A percentile compares a stretch with the other conserved stretches of the same genome.
Evolutionary conservation across 495 filamentous ascomycete genomes (phyloP).

Genomic region (Aspergillus saccharolyticus): DNA sequence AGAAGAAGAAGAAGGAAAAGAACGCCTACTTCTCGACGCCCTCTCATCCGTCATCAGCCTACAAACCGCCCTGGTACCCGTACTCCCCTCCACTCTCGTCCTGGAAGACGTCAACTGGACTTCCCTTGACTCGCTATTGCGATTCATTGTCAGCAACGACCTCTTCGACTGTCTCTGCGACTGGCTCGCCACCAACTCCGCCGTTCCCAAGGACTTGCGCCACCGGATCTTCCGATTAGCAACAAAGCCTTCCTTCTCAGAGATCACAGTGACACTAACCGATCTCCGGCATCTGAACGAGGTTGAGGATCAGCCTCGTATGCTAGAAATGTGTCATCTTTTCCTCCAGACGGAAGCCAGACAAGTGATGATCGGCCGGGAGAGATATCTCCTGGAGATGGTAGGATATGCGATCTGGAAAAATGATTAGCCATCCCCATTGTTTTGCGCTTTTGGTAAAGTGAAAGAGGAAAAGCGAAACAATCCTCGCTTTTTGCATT

Average conservation of each 20-base stretch:
- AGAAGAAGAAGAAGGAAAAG: constrained; percentile 8
- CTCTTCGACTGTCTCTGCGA: constrained; percentile 41
- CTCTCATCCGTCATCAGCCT: constrained; percentile 7
- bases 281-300: constrained; percentile 13
- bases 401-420: constrained; percentile 16
- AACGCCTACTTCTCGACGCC: constrained; percentile 1
- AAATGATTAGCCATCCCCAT: background rate
- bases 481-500: no score
- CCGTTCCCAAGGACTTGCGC: constrained; percentile 9
- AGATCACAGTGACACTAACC: constrained; percentile 19
- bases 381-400: constrained; percentile 42
- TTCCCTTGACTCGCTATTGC: constrained; percentile 28
- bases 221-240: constrained; percentile 9
- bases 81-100: constrained; percentile 18
- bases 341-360: constrained; percentile 28
- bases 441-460: background rate
- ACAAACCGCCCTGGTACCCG: constrained; percentile 13
- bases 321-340: constrained; percentile 23
- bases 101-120: constrained; percentile 27
- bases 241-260: constrained; percentile 7
- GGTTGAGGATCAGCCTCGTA: background rate
- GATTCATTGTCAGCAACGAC: constrained; percentile 33
- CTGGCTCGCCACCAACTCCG: constrained; percentile 27
- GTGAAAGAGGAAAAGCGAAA: no score
- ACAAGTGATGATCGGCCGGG: constrained; percentile 31